Percentiles rank a stretch among this genome's conserved stretches.
phyloP scores from a whole-genome alignment of 345 rosid species.

The Cardiospermum halicacabum region DNA sequence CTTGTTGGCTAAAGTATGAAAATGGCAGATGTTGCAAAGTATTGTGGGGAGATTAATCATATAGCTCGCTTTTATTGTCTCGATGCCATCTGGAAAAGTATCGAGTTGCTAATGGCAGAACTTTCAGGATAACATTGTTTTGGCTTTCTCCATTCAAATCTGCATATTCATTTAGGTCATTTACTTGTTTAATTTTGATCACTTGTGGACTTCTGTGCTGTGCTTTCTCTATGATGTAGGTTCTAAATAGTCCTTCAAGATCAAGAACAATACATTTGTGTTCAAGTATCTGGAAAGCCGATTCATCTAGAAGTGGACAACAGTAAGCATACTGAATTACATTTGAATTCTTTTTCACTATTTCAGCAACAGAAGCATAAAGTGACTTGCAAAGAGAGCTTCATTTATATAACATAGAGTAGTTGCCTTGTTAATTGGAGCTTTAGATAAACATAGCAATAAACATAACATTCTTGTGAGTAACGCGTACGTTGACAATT shows the following conservation, averaged over 20 bases:
- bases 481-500: constrained; percentile 7
- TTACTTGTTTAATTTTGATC: neutral
- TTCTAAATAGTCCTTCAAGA: neutral
- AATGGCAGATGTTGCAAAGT: neutral
- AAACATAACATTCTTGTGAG: neutral
- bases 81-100: neutral
- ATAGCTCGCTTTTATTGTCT: neutral
- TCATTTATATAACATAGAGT: neutral
- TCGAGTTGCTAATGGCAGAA: neutral
- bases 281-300: neutral
- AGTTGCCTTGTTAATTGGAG: constrained; percentile 7
- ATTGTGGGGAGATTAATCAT: no score
- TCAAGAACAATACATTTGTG: neutral
- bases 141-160: neutral
- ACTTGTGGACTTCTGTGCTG: neutral
- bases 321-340: neutral
- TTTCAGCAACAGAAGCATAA: neutral
- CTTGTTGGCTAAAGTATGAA: neutral
- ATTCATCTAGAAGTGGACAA: neutral
- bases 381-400: neutral
- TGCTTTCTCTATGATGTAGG: neutral
- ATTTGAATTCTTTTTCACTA: neutral
- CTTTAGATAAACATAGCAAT: neutral
- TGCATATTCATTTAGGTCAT: neutral
- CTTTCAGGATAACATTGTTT: neutral